Evolutionary conservation across 2,329 filamentous ascomycete genomes (phyloP).

Genomic region (Nemania sp.): DNA sequence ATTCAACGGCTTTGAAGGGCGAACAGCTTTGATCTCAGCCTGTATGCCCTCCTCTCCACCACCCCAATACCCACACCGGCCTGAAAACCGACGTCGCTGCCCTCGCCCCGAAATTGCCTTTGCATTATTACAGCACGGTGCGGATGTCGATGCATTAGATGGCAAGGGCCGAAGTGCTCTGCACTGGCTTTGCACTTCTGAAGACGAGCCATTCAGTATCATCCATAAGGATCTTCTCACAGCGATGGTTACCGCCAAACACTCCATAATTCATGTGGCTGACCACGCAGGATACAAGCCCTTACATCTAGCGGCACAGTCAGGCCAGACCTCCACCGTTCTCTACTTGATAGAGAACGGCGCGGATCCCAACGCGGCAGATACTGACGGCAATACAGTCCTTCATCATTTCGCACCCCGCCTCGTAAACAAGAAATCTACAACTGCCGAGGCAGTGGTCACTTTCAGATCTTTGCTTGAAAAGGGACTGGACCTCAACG

Average conservation of each 20-base stretch:
- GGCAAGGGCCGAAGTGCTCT: conserved; percentile 2
- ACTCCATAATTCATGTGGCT: not conserved
- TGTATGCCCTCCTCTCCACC: not conserved
- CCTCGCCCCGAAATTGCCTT: not conserved
- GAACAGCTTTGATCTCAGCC: conserved; percentile 3
- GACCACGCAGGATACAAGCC: not conserved
- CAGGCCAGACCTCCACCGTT: not conserved
- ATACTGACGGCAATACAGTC: not conserved
- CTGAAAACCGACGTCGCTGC: not conserved
- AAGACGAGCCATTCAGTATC: not conserved
- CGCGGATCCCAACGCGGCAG: not conserved
- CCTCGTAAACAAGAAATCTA: not conserved
- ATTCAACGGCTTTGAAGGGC: not conserved
- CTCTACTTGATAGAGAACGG: not conserved
- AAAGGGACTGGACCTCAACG: not conserved
- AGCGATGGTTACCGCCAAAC: not conserved
- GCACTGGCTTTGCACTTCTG: conserved; percentile 3
- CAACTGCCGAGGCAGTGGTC: not conserved
- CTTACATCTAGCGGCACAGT: not conserved
- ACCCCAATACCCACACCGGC: not conserved
- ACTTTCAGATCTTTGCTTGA: not conserved
- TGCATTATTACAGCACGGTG: not conserved
- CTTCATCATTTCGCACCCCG: conserved; percentile 1
- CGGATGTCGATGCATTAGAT: not conserved
- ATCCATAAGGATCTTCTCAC: not conserved